phyloP scores from a whole-genome alignment of 2,329 filamentous ascomycete genomes.

The Claviceps sp. region DNA sequence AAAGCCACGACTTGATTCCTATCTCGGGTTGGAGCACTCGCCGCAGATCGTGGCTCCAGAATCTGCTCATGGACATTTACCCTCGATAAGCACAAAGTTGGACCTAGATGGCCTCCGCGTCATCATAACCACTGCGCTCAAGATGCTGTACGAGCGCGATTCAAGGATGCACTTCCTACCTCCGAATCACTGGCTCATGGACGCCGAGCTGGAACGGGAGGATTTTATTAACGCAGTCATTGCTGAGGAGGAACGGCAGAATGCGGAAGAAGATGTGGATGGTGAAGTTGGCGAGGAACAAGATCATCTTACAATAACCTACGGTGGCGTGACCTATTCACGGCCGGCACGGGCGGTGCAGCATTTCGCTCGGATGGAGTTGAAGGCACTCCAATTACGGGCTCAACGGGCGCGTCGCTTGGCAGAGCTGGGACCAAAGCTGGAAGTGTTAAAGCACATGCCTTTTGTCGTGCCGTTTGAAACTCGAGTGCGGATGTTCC shows the following conservation, averaged over 20 bases:
- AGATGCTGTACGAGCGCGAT: slow-evolving; percentile 86
- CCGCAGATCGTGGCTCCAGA: not conserved
- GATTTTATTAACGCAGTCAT: slow-evolving; percentile 80
- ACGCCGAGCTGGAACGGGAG: slow-evolving; percentile 71
- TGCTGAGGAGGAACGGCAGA: slow-evolving; percentile 69
- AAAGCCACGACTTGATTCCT: slow-evolving; percentile 16
- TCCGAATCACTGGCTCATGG: slow-evolving; percentile 88
- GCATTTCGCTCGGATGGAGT: slow-evolving; percentile 29
- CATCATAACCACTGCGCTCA: slow-evolving; percentile 67
- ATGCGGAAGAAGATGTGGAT: slow-evolving; percentile 30
- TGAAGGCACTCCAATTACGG: slow-evolving; percentile 52
- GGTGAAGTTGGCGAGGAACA: slow-evolving; percentile 14
- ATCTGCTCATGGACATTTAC: not conserved
- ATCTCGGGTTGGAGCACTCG: slow-evolving; percentile 11
- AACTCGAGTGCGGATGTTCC: slow-evolving; percentile 82
- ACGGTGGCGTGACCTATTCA: no score
- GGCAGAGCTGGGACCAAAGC: slow-evolving; percentile 67
- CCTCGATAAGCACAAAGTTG: slow-evolving; percentile 24
- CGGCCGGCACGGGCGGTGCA: no score
- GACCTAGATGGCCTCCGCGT: slow-evolving; percentile 66
- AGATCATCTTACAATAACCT: no score
- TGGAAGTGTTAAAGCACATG: slow-evolving; percentile 90
- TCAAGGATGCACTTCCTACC: slow-evolving; percentile 78
- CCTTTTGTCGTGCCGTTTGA: slow-evolving; percentile 93
- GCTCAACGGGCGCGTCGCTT: slow-evolving; percentile 57